Evolutionary conservation across 352 stramenopile species (phyloP), one percentile per base, ranked within the genome.

Genomic region (Blastocystis sp.): DNA sequence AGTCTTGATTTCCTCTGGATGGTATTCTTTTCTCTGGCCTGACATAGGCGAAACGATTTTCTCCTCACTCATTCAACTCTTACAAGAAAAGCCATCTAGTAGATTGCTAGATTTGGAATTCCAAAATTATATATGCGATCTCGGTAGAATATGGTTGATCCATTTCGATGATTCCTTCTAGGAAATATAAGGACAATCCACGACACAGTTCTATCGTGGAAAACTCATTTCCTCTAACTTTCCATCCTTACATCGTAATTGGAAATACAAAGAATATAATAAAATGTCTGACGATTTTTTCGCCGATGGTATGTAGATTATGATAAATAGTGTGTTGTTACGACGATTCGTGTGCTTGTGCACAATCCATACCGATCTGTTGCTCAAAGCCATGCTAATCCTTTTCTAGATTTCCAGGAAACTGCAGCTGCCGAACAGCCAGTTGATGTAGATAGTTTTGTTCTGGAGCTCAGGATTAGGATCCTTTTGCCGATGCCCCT

Each of bases 251-350:
- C 9, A 61, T 53, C 0, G n/a, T 56, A 53, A 34, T 55, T 26
- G 39, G 34, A 68, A 63, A 66, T 50, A 64, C 34, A 37, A 20
- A 73, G 4, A 50, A 68, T 18, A 84, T 59, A 34, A 66, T 84
- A 84, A 15, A 79, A 88, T 88, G 77, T 88, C 77, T 64, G 77
- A 88, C 59, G 77, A 88, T 88, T 88, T 88, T 43, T 88, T 88
- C 45, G 66, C 37, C 62, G 66, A 76, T 79, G 77, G 77, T 88
- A 88, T 59, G 77, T 88, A 34, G 37, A 54, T 43, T 20, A 2
- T 84, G 5, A 18, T 45, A 9, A 20, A 54, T 87, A 18, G 23
- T 43, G 39, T 43, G 43, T 37, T 45, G 13, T 87, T 34, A 37
- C 34, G 18, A n/a, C 29, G 50, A 37, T 43, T 55, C 15, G 29